A percentile compares a stretch with the other conserved stretches of the same genome.
These are phyloP conservation scores for Rhynchospora pubera DNA, from an alignment of 176 grass and related monocot genomes.

Conservation along the genomic window DNA sequence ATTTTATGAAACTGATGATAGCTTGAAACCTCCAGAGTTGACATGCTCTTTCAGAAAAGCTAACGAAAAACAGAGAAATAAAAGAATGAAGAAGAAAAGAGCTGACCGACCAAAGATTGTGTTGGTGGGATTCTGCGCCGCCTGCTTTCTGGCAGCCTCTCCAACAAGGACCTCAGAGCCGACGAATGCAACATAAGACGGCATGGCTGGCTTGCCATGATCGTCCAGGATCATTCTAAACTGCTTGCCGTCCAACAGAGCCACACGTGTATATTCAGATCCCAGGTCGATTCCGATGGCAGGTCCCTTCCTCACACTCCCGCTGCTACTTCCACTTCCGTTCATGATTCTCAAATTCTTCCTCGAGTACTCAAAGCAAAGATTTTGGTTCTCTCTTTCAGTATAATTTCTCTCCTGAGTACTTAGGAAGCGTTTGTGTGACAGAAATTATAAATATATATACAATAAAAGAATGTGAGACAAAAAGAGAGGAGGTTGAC, in stretches of 20 bases:
- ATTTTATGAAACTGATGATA: too few relatives aligned
- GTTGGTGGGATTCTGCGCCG: slow-evolving; percentile 13
- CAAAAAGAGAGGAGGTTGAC: too few relatives aligned
- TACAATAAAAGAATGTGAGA: too few relatives aligned
- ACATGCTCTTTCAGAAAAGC: too few relatives aligned
- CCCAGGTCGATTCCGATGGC: slow-evolving; percentile 37
- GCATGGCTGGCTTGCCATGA: neutral
- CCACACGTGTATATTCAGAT: slow-evolving; percentile 23
- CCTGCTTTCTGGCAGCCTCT: slow-evolving; percentile 19
- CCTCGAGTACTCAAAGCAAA: neutral
- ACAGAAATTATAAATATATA: too few relatives aligned
- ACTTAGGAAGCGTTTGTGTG: neutral
- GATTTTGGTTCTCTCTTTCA: neutral
- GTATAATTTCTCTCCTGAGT: neutral
- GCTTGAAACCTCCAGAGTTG: too few relatives aligned
- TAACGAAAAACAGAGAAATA: too few relatives aligned
- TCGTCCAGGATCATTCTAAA: slow-evolving; percentile 22
- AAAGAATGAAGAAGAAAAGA: too few relatives aligned
- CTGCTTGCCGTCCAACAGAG: slow-evolving; percentile 17
- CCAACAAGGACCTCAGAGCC: slow-evolving; percentile 22
- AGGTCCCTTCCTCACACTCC: slow-evolving; percentile 12
- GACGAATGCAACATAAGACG: slow-evolving; percentile 27
- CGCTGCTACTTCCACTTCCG: neutral
- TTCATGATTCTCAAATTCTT: neutral
- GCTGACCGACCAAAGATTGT: slow-evolving; percentile 25